These are phyloP conservation scores for Melanogaster broomeanus DNA, from an alignment of 768 basidiomycete genomes.

Conservation along the genomic window DNA sequence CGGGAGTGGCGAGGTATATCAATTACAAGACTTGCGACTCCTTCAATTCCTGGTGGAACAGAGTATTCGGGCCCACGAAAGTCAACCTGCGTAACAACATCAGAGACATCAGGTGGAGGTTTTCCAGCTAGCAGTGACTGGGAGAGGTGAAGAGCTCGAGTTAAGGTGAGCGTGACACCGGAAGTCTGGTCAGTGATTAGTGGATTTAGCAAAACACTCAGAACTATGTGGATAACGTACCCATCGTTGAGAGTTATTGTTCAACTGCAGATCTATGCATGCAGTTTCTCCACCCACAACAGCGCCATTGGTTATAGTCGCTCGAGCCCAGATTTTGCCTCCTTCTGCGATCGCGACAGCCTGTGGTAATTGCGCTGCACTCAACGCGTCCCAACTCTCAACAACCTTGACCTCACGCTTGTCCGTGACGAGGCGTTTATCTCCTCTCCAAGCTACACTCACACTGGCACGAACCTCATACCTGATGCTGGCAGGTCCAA, in stretches of 20 bases:
- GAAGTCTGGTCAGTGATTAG: slow-evolving; percentile 53
- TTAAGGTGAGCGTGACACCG: slow-evolving; percentile 60
- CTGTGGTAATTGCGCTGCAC: slow-evolving; percentile 46
- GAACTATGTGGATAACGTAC: slow-evolving; percentile 36
- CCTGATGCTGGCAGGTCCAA: slow-evolving; percentile 65
- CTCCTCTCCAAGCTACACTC: slow-evolving; percentile 75
- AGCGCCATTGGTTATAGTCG: slow-evolving; percentile 60
- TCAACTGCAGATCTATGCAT: slow-evolving; percentile 76
- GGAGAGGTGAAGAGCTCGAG: slow-evolving; percentile 60
- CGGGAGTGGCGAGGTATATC: slow-evolving; percentile 71
- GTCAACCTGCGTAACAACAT: slow-evolving; percentile 65
- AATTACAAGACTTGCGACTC: slow-evolving; percentile 77
- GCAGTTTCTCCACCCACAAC: slow-evolving; percentile 68
- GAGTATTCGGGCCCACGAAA: slow-evolving; percentile 78
- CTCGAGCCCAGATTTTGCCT: slow-evolving; percentile 81
- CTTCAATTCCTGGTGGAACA: slow-evolving; percentile 72
- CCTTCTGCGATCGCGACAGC: slow-evolving; percentile 71
- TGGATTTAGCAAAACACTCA: background rate
- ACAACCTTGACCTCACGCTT: slow-evolving; percentile 64
- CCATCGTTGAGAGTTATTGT: slow-evolving; percentile 82
- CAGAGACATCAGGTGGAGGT: slow-evolving; percentile 50
- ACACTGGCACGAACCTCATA: slow-evolving; percentile 78
- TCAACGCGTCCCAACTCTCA: slow-evolving; percentile 45
- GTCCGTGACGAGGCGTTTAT: slow-evolving; percentile 66
- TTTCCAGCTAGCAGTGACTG: slow-evolving; percentile 25